These are phyloP conservation scores for Coniella vitis DNA, from an alignment of 2,329 filamentous ascomycete species.

Conservation along the genomic window DNA sequence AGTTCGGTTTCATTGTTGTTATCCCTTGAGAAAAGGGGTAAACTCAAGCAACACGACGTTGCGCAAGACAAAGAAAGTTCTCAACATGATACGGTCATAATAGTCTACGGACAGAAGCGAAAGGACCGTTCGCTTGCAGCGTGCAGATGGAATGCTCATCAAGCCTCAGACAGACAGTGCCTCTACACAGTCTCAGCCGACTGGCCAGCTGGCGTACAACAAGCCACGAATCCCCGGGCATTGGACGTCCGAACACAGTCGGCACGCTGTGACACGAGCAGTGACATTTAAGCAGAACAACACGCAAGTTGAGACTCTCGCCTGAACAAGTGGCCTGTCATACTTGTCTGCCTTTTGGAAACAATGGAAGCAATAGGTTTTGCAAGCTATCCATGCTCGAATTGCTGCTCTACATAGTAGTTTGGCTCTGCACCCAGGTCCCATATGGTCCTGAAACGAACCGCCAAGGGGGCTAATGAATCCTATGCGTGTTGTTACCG, in stretches of 20 bases:
- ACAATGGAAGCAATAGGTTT: too few relatives aligned
- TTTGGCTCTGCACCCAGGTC: not conserved
- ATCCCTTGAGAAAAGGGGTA: too few relatives aligned
- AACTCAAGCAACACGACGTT: too few relatives aligned
- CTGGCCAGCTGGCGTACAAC: constrained; percentile 2
- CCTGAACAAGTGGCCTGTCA: too few relatives aligned
- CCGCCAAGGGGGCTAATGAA: not conserved
- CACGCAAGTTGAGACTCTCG: not conserved
- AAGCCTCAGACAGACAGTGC: not conserved
- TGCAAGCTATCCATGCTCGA: too few relatives aligned
- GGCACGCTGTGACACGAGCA: not conserved
- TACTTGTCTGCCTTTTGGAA: too few relatives aligned
- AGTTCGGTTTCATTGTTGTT: too few relatives aligned
- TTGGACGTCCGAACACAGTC: not conserved
- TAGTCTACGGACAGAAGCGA: too few relatives aligned
- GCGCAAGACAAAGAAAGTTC: too few relatives aligned
- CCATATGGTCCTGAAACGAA: constrained; percentile 2
- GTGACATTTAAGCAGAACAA: not conserved
- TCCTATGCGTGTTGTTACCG: not conserved
- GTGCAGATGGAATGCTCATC: not conserved
- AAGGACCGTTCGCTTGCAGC: not conserved
- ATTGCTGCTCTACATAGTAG: too few relatives aligned
- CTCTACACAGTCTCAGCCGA: constrained; percentile 1
- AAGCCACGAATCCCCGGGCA: constrained; percentile 1
- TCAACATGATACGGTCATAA: too few relatives aligned